Percentiles rank a stretch among this genome's conserved stretches.
Evolutionary conservation across 148 eudicot genomes (phyloP).

Genomic region (Chenopodium suecicum): DNA sequence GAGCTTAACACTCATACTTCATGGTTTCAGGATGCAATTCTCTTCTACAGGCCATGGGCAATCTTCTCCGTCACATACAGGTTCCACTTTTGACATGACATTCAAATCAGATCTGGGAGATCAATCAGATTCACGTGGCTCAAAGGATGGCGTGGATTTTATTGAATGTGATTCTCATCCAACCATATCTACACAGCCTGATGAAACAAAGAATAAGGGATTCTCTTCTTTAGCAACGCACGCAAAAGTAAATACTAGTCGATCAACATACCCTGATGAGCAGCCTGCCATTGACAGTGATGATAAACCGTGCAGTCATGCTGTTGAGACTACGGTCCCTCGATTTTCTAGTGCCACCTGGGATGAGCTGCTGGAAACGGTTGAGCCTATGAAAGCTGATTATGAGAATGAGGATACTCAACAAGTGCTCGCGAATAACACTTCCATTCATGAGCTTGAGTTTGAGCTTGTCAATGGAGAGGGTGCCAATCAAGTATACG

Average conservation of each 20-base stretch:
- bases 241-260: slow-evolving; percentile 28
- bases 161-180: slow-evolving; percentile 53
- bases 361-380: slow-evolving; percentile 68
- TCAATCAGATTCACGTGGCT: slow-evolving; percentile 46
- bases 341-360: slow-evolving; percentile 55
- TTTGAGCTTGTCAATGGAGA: slow-evolving; percentile 16
- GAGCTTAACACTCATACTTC: slow-evolving; percentile 12
- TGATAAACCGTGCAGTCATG: slow-evolving; percentile 31
- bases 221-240: slow-evolving; percentile 33
- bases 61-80: slow-evolving; percentile 48
- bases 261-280: slow-evolving; percentile 34
- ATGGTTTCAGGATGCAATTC: slow-evolving; percentile 50
- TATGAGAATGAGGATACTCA: slow-evolving; percentile 34
- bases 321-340: slow-evolving; percentile 37
- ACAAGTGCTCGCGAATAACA: slow-evolving; percentile 22
- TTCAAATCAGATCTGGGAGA: slow-evolving; percentile 52
- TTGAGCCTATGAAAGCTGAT: slow-evolving; percentile 35
- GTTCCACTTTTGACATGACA: slow-evolving; percentile 48
- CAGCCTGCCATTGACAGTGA: slow-evolving; percentile 29
- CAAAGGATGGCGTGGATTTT: slow-evolving; percentile 52
- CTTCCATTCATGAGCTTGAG: slow-evolving; percentile 25
- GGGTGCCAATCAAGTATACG: slow-evolving; percentile 29
- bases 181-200: slow-evolving; percentile 39
- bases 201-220: slow-evolving; percentile 37
- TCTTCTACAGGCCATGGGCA: slow-evolving; percentile 45